Conservation (phyloP, 768 basidiomycete genomes). For the Lactarius indigo region DNA sequence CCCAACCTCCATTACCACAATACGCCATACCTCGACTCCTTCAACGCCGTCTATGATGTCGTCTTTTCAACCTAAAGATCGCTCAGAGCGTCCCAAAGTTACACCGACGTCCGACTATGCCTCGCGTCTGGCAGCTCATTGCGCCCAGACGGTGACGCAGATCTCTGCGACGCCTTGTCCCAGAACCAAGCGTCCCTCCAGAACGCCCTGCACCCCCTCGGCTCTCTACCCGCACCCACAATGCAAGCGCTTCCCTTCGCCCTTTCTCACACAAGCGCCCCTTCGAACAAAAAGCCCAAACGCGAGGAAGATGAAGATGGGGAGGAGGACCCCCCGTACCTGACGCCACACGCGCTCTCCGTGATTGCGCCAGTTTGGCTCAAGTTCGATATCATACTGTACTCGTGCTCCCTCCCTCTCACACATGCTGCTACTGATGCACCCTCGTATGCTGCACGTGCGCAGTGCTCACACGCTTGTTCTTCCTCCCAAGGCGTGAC, state of each 20-base stretch:
- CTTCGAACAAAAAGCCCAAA: slow-evolving; percentile 7
- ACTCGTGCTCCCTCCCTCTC: slow-evolving; percentile 49
- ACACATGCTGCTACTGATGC: slow-evolving; percentile 47
- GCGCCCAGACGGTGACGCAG: neutral
- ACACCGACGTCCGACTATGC: slow-evolving; percentile 9
- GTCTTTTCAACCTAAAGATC: too few species aligned
- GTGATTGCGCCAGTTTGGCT: slow-evolving; percentile 72
- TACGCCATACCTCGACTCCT: too few species aligned
- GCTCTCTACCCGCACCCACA: neutral
- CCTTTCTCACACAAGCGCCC: neutral
- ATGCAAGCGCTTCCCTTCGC: slow-evolving; percentile 9
- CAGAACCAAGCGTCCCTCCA: slow-evolving; percentile 10
- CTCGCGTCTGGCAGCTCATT: neutral
- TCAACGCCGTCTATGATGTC: too few species aligned
- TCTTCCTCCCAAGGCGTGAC: slow-evolving; percentile 70
- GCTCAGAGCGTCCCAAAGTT: neutral
- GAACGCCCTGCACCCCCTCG: neutral
- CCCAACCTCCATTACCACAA: too few species aligned
- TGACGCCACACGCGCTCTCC: slow-evolving; percentile 65
- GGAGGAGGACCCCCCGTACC: slow-evolving; percentile 39
- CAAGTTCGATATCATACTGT: slow-evolving; percentile 64
- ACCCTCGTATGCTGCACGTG: slow-evolving; percentile 50
- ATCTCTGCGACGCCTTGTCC: slow-evolving; percentile 14
- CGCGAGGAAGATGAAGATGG: neutral
- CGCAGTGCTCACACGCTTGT: slow-evolving; percentile 49